These are phyloP conservation scores for Helicostylum pulchrum DNA, from an alignment of 192 early-diverging fungal genomes.

Conservation along the genomic window DNA sequence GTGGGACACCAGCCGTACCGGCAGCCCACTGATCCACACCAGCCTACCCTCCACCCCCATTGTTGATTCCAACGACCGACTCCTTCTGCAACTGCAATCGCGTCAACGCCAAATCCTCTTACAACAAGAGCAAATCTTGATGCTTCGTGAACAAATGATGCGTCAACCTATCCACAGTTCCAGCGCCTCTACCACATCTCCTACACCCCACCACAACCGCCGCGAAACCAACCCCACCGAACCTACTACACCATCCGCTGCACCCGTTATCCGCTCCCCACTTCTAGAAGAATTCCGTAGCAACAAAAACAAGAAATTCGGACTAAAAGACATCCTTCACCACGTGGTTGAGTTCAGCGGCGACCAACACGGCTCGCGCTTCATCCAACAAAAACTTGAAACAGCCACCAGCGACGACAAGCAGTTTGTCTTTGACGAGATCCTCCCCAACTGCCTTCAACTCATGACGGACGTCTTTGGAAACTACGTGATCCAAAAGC, in stretches of 20 bases:
- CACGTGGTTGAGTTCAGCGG: slow-evolving; percentile 97
- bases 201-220: slow-evolving; percentile 25
- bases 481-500: slow-evolving; percentile 99
- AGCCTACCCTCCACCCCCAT: slow-evolving; percentile 8
- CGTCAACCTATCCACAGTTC: slow-evolving; percentile 6
- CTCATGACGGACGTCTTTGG: slow-evolving; percentile 99
- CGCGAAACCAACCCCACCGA: slow-evolving; percentile 40
- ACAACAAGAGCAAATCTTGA: slow-evolving; percentile 17
- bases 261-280: slow-evolving; percentile 2
- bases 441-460: slow-evolving; percentile 84
- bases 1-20: not conserved
- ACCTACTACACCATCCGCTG: slow-evolving; percentile 38
- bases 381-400: slow-evolving; percentile 99
- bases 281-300: slow-evolving; percentile 20
- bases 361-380: slow-evolving; percentile 97
- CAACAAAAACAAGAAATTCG: slow-evolving; percentile 20
- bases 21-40: not conserved
- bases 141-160: slow-evolving; percentile 25
- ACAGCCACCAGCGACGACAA: slow-evolving; percentile 90
- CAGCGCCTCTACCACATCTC: slow-evolving; percentile 15
- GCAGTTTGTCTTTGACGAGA: slow-evolving; percentile 96
- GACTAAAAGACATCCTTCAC: slow-evolving; percentile 75
- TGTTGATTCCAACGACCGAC: slow-evolving; percentile 8
- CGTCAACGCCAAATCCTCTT: slow-evolving; percentile 15
- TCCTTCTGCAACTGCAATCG: slow-evolving; percentile 14